Base-by-base conservation (phyloP, 1,284 basidiomycete genomes). In the Veloboletus limbatus region DNA sequence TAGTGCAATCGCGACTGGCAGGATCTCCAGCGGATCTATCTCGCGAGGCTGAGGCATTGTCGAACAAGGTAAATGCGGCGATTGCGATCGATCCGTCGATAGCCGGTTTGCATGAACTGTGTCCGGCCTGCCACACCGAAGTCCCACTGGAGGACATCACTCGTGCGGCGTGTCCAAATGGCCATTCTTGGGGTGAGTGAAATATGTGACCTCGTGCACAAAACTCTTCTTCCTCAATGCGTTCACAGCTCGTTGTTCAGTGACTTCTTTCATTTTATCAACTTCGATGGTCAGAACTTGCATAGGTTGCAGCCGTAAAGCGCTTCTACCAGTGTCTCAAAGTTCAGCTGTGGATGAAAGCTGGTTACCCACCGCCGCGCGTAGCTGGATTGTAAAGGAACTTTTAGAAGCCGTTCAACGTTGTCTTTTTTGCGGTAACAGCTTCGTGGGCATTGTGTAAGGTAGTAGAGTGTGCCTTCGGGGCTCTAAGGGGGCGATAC, bases 231-330 rank as follows among this genome's bases (percentile, higher is more conserved):
- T 43, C 11, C 41, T 32, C 43, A 58, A 49, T 47, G 55, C 49
- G 55, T 51, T 51, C 48, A 48, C 57, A 86, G 84, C 73, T 40
- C 78, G 85, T 36, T 88, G 85, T 59, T 83, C 82, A 13, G 71
- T 87, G 45, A 88, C 85, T 36, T 82, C 82, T 28, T 82, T 85
- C 61, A 76, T 87, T 45, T 71, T 88, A 26, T 71, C 82, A 22
- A 86, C 83, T 44, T 74, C 82, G 13, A 72, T 70, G 67, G 80
- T 85, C 18, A 74, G 83, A 46, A 86, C 84, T 9, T 88, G 85
- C 62, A 67, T 84, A 31, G 81, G 82, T 31, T 88, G 85, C 59
- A 74, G 76, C 54, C 73, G 85, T 43, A 88, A 88, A 61, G 82
- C 85, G 9, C 77, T 86, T 54, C 68, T 84, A 8, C 76, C 82